Conservation (phyloP, 176 grass and related monocot genomes). For the Eleusine coracana region DNA sequence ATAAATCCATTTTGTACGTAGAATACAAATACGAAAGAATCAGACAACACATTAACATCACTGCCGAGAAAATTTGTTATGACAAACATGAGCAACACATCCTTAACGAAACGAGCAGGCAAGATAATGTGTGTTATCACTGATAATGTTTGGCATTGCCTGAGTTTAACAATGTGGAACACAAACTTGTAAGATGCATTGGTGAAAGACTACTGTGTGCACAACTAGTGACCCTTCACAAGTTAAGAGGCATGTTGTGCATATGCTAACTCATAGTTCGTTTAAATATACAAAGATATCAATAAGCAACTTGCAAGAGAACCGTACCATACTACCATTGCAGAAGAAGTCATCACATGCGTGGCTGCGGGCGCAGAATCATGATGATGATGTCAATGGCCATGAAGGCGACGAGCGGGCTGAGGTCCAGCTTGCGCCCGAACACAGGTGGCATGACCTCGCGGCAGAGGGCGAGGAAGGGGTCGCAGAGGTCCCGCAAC, state of each 20-base stretch:
- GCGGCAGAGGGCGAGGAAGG: slow-evolving; percentile 85
- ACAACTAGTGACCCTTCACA: not conserved
- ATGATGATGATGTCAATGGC: slow-evolving; percentile 82
- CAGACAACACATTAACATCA: not conserved
- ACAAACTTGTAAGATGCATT: not conserved
- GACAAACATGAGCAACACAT: not conserved
- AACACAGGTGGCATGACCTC: slow-evolving; percentile 92
- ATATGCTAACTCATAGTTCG: not conserved
- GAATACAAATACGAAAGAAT: not conserved
- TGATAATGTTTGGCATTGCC: not conserved
- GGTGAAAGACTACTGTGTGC: not conserved
- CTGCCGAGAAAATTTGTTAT: not conserved
- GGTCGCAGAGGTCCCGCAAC: slow-evolving; percentile 83
- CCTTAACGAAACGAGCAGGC: not conserved
- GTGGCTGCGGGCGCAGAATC: slow-evolving; percentile 78
- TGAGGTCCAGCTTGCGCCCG: slow-evolving; percentile 84
- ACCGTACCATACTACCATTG: not conserved
- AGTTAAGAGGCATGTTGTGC: not conserved
- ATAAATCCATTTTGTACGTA: not conserved
- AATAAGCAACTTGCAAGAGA: not conserved
- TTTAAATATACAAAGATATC: not conserved
- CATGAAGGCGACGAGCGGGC: slow-evolving; percentile 86
- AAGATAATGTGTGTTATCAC: not conserved
- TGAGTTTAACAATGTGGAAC: not conserved
- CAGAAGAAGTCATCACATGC: slow-evolving; percentile 55